These are phyloP conservation scores for Hypoxylon sp. DNA, from an alignment of 2,329 filamentous ascomycete species.

Conservation along the genomic window DNA sequence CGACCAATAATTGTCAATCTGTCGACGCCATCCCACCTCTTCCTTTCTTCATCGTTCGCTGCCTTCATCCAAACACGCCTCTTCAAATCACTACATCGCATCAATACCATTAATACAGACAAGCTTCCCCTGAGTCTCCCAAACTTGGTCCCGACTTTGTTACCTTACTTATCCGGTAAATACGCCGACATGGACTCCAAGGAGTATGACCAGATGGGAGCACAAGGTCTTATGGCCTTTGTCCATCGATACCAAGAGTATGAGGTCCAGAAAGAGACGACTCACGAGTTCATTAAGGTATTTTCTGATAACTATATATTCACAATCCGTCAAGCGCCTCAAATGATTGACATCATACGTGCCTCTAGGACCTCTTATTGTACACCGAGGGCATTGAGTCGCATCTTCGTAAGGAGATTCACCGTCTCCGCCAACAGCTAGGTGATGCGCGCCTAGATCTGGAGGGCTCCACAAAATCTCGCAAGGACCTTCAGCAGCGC, in stretches of 20 bases:
- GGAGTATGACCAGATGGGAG: conserved; percentile 37
- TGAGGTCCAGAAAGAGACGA: conserved; percentile 59
- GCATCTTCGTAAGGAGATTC: conserved; percentile 61
- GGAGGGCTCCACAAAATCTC: conserved; percentile 62
- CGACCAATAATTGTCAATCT: not conserved
- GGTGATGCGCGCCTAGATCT: conserved; percentile 65
- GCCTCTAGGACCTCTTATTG: conserved; percentile 62
- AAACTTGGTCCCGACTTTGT: not conserved
- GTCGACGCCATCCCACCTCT: not conserved
- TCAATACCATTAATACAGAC: not conserved
- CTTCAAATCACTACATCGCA: not conserved
- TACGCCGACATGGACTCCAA: conserved; percentile 31
- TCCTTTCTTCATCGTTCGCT: conserved; percentile 1
- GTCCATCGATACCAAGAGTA: conserved; percentile 63
- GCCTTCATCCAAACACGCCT: not conserved
- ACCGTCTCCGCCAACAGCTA: conserved; percentile 59
- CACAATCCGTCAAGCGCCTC: not conserved
- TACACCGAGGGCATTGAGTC: conserved; percentile 63
- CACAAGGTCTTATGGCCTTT: conserved; percentile 60
- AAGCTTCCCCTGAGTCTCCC: not conserved
- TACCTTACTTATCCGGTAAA: not conserved
- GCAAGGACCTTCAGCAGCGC: conserved; percentile 66
- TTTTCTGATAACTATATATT: conserved; percentile 25
- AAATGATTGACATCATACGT: conserved; percentile 19
- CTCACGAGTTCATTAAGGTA: conserved; percentile 65